phyloP scores from a whole-genome alignment of 2,329 filamentous ascomycete species.

The Xylariomycetidae sp. region DNA sequence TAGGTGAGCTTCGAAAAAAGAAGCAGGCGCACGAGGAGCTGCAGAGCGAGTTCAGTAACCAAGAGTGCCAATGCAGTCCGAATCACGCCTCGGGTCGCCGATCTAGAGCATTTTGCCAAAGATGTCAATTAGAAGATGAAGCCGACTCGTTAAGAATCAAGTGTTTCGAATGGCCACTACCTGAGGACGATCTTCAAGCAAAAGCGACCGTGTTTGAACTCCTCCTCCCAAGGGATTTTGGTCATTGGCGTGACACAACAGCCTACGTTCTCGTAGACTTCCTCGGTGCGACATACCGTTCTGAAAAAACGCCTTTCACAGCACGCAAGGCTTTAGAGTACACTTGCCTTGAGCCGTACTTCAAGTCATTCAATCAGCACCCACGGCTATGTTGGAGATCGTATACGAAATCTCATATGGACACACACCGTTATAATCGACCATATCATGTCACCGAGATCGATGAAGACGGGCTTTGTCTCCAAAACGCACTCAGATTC shows the following conservation, averaged over 20 bases:
- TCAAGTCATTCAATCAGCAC: background rate
- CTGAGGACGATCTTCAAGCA: constrained; percentile 21
- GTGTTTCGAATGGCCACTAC: constrained; percentile 54
- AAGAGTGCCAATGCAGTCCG: constrained; percentile 4
- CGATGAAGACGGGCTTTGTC: no score
- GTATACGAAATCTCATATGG: constrained; percentile 8
- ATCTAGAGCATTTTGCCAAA: constrained; percentile 24
- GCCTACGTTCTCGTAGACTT: constrained; percentile 36
- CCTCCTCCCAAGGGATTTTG: constrained; percentile 33
- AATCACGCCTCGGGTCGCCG: background rate
- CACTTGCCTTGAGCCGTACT: background rate
- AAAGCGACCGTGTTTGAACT: constrained; percentile 52
- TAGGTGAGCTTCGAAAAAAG: constrained; percentile 29
- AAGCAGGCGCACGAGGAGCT: constrained; percentile 25
- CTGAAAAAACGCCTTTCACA: constrained; percentile 25
- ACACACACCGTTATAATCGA: constrained; percentile 9
- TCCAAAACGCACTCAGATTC: constrained; percentile 20
- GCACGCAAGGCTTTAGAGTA: constrained; percentile 15
- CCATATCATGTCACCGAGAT: constrained; percentile 9
- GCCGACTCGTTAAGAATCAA: constrained; percentile 38
- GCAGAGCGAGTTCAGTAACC: constrained; percentile 7
- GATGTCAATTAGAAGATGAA: constrained; percentile 27
- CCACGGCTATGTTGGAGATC: constrained; percentile 9
- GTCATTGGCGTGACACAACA: constrained; percentile 45
- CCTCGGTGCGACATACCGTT: constrained; percentile 21